Evolutionary conservation across 805 yeast species (phyloP), one percentile per base, ranked within the genome.

Genomic region (Saccharomycopsis oosterbeekiorum): DNA sequence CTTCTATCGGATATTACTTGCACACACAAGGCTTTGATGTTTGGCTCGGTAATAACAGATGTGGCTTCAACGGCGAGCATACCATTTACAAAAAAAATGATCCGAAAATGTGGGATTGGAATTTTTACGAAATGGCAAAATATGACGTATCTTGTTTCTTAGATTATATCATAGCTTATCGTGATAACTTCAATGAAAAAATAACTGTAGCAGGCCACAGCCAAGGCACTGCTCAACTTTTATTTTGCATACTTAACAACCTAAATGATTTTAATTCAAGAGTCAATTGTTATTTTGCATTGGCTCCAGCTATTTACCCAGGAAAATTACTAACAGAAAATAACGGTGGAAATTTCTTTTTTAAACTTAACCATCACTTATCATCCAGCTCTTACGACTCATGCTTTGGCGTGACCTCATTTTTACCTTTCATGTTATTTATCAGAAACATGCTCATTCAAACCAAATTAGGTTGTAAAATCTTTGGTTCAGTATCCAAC

Each of bases 231-330:
- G 84, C 97, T 0, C 97, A 92, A 71, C 79, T 87, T 0, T 86
- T 90, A 60, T 74, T 88, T 67, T 82, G 90, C 56, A 74, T 94
- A 41, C 79, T 86, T 14, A 41, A 51, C 70, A 37, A 76, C 80
- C 66, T 82, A 43, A 82, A 83, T 56, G 73, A 75, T 3, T 47
- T 47, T 12, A 47, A 47, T 24, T 47, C 53, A 21, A 84, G 83
- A 64, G 71, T 93, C 19, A 85, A 84, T 60, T 78, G 81, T 59
- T 89, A 89, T 68, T 76, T 89, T 36, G 89, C 93, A 0, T 73
- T 93, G 59, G 88, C 97, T 0, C 98, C 99, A 0, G 98, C 98
- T 0, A 85, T 91, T 1, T 94, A 83, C 69, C 96, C 96, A 0
- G 98, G 98, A 0, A 76, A 83, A 0, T 73, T 91, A 55, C 75